Base-by-base conservation (phyloP, 2,329 filamentous ascomycete genomes). In the Trichoderma oligosporum region DNA sequence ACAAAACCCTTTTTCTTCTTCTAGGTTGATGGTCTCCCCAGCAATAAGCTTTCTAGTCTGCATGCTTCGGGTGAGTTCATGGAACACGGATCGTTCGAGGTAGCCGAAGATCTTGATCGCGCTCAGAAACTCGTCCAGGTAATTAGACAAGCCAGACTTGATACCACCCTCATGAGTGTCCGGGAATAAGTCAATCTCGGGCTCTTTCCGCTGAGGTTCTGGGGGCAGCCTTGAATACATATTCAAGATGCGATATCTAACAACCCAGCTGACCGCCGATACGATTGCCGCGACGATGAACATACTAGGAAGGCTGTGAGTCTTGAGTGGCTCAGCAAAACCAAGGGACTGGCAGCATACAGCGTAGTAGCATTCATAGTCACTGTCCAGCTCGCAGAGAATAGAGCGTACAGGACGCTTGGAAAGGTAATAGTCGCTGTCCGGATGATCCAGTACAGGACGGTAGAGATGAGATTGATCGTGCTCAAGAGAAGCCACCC, bases 41-140 rank as follows among this genome's bases (percentile, higher is more conserved):
- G 94, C 93, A 66, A 97, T 95, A 48, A 99, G 80, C 73, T 97
- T 97, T 65, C 91, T 82, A 18, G 95, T 99, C 76, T 99, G 94
- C 94, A 99, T 99, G 59, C 92, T 97, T 59, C 94, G 82, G 0
- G 94, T 99, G 65, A 99, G 82, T 73, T 99, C 94, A 68, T 99
- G 95, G 68, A 99, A 99, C 39, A 99, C 94, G 0, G 94, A 91
- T 24, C 94, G 85, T 71, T 99, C 94, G 41, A 99, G 78, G 68
- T 97, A 99, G 7, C 94, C 94, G 74, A 99, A 99, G 58, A 99
- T 94, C 73, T 97, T 99, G 76, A 99, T 99, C 27, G 95, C 94
- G 69, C 92, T 97, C 20, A 99, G 78, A 66, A 99, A 99, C 71
- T 99, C 95, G 73, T 99, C 94, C 24, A 99, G 80, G 65, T 99